Base-by-base conservation (phyloP, 768 basidiomycete species). In the Daedaleopsis nitida region DNA sequence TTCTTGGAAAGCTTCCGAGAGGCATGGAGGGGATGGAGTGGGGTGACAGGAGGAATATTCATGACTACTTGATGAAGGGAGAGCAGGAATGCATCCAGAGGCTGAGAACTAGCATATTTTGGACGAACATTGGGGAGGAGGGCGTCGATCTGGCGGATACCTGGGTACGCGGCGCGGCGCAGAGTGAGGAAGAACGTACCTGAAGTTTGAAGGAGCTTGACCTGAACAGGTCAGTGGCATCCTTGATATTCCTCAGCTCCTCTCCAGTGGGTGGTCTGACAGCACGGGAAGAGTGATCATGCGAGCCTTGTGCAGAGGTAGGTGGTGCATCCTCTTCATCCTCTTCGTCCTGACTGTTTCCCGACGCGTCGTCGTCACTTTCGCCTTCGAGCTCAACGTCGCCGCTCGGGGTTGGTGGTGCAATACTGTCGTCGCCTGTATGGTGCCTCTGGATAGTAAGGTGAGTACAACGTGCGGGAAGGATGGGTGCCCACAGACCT, bases 151-250 rank as follows among this genome's bases (percentile, higher is more conserved):
- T 94, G 69, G 27, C 39, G 17, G 52, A 54, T 12, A 63, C 14
- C 6, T 38, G 14, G 23, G 39, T 58, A 67, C n/a, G 52, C n/a
- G 52, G 52, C 32, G 37, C 59, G n/a, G 38, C 23, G 17, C 11
- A 14, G 4, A 17, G 12, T 35, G 2, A 37, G 13, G 6, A 14
- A 14, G 27, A 12, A 62, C 77, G 12, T 49, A 90, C 91, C 81
- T 95, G 92, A 10, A 96, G 80, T 66, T 92, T 92, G 79, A 96
- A 95, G 2, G 89, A 84, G 57, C 80, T 88, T 0, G 92, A 94
- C 66, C 83, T 81, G 72, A 86, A 93, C 21, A 94, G 77, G 58
- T 91, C 84, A 24, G 82, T 79, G 16, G 89, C 88, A 63, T 91
- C 91, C 69, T 87, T 89, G 63, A 94, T 86, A 7, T 73, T 75